Base-by-base conservation (phyloP, 2,329 filamentous ascomycete species). In the Fonsecaea monophora region DNA sequence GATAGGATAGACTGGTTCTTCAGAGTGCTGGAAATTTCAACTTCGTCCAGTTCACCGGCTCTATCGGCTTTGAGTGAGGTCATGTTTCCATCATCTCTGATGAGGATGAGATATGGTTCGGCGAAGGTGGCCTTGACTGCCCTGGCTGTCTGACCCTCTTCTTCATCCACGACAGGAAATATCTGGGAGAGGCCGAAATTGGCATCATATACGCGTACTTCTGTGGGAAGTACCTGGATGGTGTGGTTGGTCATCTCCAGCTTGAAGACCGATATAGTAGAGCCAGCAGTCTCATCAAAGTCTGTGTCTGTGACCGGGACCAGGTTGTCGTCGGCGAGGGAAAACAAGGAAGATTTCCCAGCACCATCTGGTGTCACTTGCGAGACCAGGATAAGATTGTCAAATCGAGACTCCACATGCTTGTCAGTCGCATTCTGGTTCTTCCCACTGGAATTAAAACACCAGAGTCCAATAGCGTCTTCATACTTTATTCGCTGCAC, bases 101-200 rank as follows among this genome's bases (percentile, higher is more conserved):
- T 81, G 13, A 98, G 85, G 1, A 97, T 82, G 12, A 99, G 79
- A 75, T 93, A 97, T 0, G 92, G 92, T 72, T 98, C 94, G 21
- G 87, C 87, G 73, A 98, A 94, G 75, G 91, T 96, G 42, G 92
- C 90, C 74, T 88, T 90, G 54, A 93, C 82, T 50, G 95, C 90
- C 61, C 89, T 86, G 4, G 92, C 89, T 73, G 97, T 77, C 45
- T 81, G 89, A 12, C 91, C 93, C 0, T 90, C 94, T 70, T 95
- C 92, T 73, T 97, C 95, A 73, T 98, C 95, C 68, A 92, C 87
- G 86, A 98, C 92, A 0, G 94, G 92, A 58, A 97, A 85, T 62
- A 99, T 98, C 75, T 98, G 94, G 54, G 90, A 89, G 61, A 99
- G 85, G 10, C 90, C 92, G 66, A 99, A 86, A 77, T 96, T 92